Base-by-base conservation (phyloP, 1,139 yeast genomes). In the Debaryomyces fabryi region DNA sequence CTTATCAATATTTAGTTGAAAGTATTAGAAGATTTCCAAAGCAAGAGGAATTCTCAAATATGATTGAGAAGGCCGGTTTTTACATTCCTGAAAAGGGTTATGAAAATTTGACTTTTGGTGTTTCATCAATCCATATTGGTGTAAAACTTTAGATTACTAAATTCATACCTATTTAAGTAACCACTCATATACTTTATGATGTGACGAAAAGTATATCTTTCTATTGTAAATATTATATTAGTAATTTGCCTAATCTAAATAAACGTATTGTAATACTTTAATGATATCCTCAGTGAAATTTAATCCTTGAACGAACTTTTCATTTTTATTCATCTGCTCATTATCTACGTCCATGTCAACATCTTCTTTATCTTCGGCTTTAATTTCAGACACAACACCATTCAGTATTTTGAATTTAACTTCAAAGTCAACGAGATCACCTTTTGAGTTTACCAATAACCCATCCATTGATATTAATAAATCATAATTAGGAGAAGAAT, bases 61-160 rank as follows among this genome's bases (percentile, higher is more conserved):
- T 93, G 99, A 91, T 93, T 63, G 85, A 90, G 66, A 85, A 89
- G 63, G 97, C 98, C 6, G 99, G 99, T 0, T 93, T 93, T 67
- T 86, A 87, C 54, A 86, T 89, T 49, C 81, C 81, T 18, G 95
- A 95, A 56, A 81, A 81, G 49, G 99, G 99, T 45, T 93, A 92
- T 67, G 98, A 93, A 72, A 88, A 89, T 69, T 78, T 93, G 63
- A 88, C 97, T n/a, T 89, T 89, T 68, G 99, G 99, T 49, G 88
- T 92, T 48, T 97, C 98, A 47, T 91, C 97, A 46, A 91, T 93
- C 54, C 99, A 93, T 64, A 85, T 92, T 66, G 99, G 99, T 58
- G 90, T 93, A 51, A 93, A 93, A 71, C 78, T 88, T 48, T 76
- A 63, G 46, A 12, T 9, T 18, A 32, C 21, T 15, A 20, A 21